These are phyloP conservation scores for Trichosporon sp. DNA, from an alignment of 1,284 basidiomycete species.

Conservation along the genomic window DNA sequence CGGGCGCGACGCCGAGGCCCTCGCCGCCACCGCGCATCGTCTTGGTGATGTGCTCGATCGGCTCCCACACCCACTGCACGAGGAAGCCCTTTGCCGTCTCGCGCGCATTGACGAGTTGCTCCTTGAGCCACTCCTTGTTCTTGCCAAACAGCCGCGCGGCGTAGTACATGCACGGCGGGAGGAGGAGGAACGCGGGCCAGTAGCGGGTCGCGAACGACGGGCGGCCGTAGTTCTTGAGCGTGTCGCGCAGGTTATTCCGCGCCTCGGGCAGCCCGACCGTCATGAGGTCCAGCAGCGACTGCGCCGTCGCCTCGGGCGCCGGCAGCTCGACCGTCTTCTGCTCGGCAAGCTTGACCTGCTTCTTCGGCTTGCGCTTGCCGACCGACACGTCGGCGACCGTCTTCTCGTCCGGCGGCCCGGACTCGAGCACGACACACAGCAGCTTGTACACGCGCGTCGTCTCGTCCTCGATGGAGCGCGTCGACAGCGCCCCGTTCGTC, in stretches of 20 bases:
- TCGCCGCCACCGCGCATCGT: constrained; percentile 60
- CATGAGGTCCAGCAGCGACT: constrained; percentile 34
- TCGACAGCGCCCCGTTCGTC: not conserved
- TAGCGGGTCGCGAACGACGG: constrained; percentile 43
- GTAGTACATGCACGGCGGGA: constrained; percentile 39
- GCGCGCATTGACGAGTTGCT: constrained; percentile 60
- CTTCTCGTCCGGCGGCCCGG: constrained; percentile 12
- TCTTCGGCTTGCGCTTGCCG: constrained; percentile 2
- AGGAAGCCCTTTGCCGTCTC: constrained; percentile 74
- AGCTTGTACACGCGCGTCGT: constrained; percentile 37
- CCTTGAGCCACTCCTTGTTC: constrained; percentile 49
- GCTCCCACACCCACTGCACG: constrained; percentile 80
- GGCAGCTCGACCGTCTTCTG: not conserved
- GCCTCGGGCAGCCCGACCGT: constrained; percentile 32
- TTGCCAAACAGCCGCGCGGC: constrained; percentile 24
- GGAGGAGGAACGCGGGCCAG: constrained; percentile 49
- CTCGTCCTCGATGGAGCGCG: constrained; percentile 30
- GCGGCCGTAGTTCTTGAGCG: constrained; percentile 32
- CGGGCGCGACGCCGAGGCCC: constrained; percentile 53
- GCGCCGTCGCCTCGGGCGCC: constrained; percentile 18
- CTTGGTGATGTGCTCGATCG: constrained; percentile 72
- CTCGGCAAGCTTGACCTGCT: constrained; percentile 3
- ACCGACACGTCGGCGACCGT: not conserved
- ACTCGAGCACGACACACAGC: constrained; percentile 38
- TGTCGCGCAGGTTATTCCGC: constrained; percentile 17